Base-by-base conservation (phyloP, 2,329 filamentous ascomycete species). In the Hypoxylon sp. region DNA sequence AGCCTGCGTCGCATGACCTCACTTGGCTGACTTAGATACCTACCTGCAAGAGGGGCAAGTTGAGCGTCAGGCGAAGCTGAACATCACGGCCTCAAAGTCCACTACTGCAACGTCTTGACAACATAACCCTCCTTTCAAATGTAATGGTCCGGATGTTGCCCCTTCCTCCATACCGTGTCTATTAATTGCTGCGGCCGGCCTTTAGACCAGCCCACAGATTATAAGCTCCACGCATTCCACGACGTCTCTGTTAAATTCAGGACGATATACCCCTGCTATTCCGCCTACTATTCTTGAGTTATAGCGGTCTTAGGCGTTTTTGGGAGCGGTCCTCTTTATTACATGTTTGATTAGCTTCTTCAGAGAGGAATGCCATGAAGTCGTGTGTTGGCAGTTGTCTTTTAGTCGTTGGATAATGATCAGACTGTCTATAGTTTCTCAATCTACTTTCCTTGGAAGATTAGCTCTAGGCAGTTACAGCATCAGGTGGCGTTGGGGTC, bases 181-280 rank as follows among this genome's bases (percentile, higher is more conserved):
- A 17, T 35, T 56, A 47, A 26, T 57, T 48, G 53, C 48, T 57
- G 50, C 49, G 48, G 26, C 60, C 21, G 11, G 13, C 10, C 11
- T 13, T 41, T 10, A 5, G 13, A 11, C 15, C 17, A 24, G 5
- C 35, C 3, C 7, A 15, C 26, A 13, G 20, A 35, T 15, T 20
- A 11, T 9, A 18, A 10, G 15, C 5, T 40, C 10, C 9, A 21
- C 11, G 11, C 37, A 23, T 6, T n/a, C 21, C 23, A 41, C 18
- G n/a, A 47, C 18, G 57, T 54, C 21, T 62, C 58, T 56, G 64
- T 66, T 51, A 63, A 60, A 60, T 63, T 59, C 46, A 51, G 65
- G 58, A 69, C 62, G 66, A 69, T 69, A 69, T 66, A 66, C 66
- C 40, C 40, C 38, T 58, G 50, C 23, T 15, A 27, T 38, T 50